These are phyloP conservation scores for Globisporangium camurandrum DNA, from an alignment of 352 stramenopile species.

Conservation along the genomic window DNA sequence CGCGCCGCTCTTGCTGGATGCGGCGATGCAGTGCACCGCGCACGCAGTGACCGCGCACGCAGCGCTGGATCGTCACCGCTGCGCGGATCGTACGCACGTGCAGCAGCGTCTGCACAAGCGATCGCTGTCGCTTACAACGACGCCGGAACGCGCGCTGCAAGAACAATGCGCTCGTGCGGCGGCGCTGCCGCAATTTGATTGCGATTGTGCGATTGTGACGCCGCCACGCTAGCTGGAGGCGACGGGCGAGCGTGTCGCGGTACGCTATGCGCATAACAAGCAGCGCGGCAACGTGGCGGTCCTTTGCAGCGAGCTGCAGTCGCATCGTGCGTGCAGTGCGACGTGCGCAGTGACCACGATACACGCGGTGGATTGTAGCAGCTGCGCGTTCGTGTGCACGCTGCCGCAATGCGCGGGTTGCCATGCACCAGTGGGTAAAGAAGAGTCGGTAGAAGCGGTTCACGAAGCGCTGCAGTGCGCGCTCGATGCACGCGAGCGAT, in stretches of 20 bases:
- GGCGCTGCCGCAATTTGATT: conserved; percentile 16
- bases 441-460: conserved; percentile 48
- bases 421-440: conserved; percentile 25
- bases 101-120: conserved; percentile 26
- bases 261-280: conserved; percentile 33
- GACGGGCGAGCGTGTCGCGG: conserved; percentile 31
- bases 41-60: conserved; percentile 26
- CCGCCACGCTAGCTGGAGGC: conserved; percentile 44
- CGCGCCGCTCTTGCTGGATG: conserved; percentile 13
- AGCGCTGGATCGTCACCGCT: conserved; percentile 31
- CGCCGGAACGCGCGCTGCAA: conserved; percentile 33
- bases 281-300: conserved; percentile 24
- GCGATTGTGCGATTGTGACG: conserved; percentile 18
- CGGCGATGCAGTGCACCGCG: conserved; percentile 12
- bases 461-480: conserved; percentile 35
- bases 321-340: conserved; percentile 19
- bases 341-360: conserved; percentile 27
- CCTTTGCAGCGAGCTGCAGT: conserved; percentile 15
- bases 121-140: conserved; percentile 27
- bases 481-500: conserved; percentile 31
- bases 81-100: conserved; percentile 25
- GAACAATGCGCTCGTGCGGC: conserved; percentile 17
- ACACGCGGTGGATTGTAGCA: conserved; percentile 28
- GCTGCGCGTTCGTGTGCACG: conserved; percentile 24
- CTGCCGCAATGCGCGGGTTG: conserved; percentile 16